These are phyloP conservation scores for Lentinula sp. DNA, from an alignment of 768 basidiomycete genomes.

Conservation along the genomic window DNA sequence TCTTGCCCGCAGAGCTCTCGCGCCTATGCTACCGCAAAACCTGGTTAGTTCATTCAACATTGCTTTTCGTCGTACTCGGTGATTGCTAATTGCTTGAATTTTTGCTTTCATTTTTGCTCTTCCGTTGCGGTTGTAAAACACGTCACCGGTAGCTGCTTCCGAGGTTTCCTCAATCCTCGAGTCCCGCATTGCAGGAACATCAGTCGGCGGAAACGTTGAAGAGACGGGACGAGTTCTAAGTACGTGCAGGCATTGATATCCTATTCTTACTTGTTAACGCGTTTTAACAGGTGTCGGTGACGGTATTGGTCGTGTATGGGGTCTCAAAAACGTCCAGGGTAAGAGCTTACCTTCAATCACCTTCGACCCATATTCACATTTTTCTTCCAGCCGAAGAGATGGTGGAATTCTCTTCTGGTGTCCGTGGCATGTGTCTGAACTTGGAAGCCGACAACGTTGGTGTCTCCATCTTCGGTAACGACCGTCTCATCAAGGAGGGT, in stretches of 20 bases:
- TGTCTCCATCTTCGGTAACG: conserved; percentile 99
- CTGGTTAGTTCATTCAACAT: conserved; percentile 47
- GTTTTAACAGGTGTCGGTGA: conserved; percentile 84
- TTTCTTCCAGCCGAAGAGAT: conserved; percentile 86
- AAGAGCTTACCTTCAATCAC: conserved; percentile 14
- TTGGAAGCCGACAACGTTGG: conserved; percentile 99
- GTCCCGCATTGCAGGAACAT: conserved; percentile 92
- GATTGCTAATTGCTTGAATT: conserved; percentile 6
- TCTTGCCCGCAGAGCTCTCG: conserved; percentile 53
- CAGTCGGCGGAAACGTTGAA: conserved; percentile 91
- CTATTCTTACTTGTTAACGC: not conserved
- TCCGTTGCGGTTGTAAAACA: conserved; percentile 20
- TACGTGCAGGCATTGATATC: conserved; percentile 33
- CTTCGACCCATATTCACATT: conserved; percentile 5
- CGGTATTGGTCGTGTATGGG: conserved; percentile 99
- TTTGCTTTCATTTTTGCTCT: conserved; percentile 11
- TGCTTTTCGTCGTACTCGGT: conserved; percentile 11
- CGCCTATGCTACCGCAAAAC: conserved; percentile 96
- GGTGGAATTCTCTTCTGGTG: conserved; percentile 99
- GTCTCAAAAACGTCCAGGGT: conserved; percentile 98
- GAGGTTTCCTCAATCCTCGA: conserved; percentile 99
- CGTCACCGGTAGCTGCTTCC: conserved; percentile 74
- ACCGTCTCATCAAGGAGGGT: conserved; percentile 98
- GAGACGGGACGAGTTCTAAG: conserved; percentile 99
- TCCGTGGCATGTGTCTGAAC: conserved; percentile 99